Evolutionary conservation across 169 alveolate genomes (phyloP), one percentile per base, ranked within the genome.

Genomic region (Babesia bigemina): DNA sequence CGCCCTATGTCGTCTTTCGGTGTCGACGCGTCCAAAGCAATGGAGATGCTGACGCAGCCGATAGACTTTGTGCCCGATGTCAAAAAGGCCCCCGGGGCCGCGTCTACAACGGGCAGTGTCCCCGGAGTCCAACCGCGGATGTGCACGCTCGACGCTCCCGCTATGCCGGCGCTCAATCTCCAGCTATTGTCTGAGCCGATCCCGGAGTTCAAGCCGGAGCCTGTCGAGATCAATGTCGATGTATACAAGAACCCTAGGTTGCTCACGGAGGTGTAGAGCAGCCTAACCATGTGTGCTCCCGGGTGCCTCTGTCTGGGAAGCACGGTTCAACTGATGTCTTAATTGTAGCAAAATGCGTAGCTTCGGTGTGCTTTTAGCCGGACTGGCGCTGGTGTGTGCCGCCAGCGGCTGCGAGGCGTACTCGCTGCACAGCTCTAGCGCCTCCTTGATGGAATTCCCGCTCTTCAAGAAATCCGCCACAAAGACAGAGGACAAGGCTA

Each of bases 31-130:
- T 19, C 59, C 13, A 65, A 22, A 3, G 66, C 76, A 8, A 49
- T 67, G 52, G 76, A 50, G 58, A 4, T 67, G 36, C 33, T 67
- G 55, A 67, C 50, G 22, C 63, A 55, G 47, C 76, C 76, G 17
- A 61, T 61, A 39, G 70, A 61, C 70, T 12, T 67, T 56, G 39
- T 4, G 39, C 6, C 39, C 39, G 39, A 33, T 33, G 39, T 33
- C 6, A 4, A 4, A 2, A 33, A 2, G 39, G 76, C 57, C 36
- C 29, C 29, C 12, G 44, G n/a, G 4, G 12, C 61, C 16, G 45
- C 2, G 14, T 21, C 74, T 16, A 45, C 74, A 17, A 47, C 7
- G 28, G 74, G n/a, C 39, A 19, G 16, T 14, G 2, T 28, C 55
- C 21, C 70, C 50, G 52, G 44, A 11, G 28, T 21, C 16, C 57